Evolutionary conservation across 2,329 filamentous ascomycete genomes (phyloP), one percentile per base, ranked within the genome.

Genomic region (Biscogniauxia marginata): DNA sequence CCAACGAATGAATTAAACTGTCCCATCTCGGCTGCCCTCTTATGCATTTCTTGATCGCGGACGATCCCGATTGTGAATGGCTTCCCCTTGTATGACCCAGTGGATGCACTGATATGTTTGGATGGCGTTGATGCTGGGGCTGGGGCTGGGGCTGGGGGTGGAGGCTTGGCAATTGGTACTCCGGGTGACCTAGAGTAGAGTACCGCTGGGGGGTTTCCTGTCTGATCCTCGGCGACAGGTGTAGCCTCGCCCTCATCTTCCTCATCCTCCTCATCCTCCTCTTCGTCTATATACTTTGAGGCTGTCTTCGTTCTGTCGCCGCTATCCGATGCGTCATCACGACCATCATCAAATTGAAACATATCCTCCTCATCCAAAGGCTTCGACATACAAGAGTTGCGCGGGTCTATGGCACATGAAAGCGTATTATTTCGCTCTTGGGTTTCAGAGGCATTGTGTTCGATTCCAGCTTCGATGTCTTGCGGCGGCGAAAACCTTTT

Each of bases 11-110:
- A 76, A 57, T 73, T 76, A 48, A 83, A 70, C 18, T 79, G 73
- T 39, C 80, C 79, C 50, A 82, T 69, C 9, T 76, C 75, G 9
- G 74, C 76, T 2, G 80, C 80, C 61, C 75, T 73, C 21, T 76
- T 78, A 55, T 81, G 76, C 1, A 84, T 53, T 20, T 79, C 75
- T 7, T 78, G 74, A 49, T 80, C 75, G 49, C 74, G 75, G 47
- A 84, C 75, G 13, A 84, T 73, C 2, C 79, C 76, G 71, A 84
- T 81, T 34, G 76, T 73, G 49, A 85, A 77, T 13, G 81, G 75
- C 19, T 75, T 75, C 46, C 81, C 81, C 63, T 77, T 81, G 62
- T 82, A 83, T n/a, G 81, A 84, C 2, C 81, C 81, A 13, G 80
- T 67, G 6, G 78, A 79, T 18, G 74, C 74, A 20, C 73, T 67